These are phyloP conservation scores for Saccharomycopsis hybrid DNA, from an alignment of 1,139 yeast genomes.

Conservation along the genomic window DNA sequence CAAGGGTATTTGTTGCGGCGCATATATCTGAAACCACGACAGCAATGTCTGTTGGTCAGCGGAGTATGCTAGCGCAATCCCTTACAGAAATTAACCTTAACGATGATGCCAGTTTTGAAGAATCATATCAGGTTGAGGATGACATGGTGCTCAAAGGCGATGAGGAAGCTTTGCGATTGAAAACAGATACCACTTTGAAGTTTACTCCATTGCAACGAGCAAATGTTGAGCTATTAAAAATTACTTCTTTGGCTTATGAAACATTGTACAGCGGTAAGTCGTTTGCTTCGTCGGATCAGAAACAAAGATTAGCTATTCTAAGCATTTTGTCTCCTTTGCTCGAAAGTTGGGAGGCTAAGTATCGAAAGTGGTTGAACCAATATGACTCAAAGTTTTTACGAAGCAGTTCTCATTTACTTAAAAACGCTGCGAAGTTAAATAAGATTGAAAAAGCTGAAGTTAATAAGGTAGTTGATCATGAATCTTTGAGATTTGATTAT, in stretches of 20 bases:
- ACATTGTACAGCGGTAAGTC: conserved; percentile 60
- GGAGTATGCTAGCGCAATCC: conserved; percentile 64
- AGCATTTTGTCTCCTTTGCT: conserved; percentile 70
- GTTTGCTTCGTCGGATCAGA: conserved; percentile 43
- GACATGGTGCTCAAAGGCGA: conserved; percentile 30
- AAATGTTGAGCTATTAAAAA: conserved; percentile 69
- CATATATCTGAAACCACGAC: conserved; percentile 77
- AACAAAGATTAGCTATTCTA: conserved; percentile 66
- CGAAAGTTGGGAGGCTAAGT: conserved; percentile 70
- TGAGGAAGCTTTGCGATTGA: conserved; percentile 28
- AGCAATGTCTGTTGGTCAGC: conserved; percentile 62
- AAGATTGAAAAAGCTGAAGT: conserved; percentile 3
- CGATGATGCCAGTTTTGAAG: conserved; percentile 39
- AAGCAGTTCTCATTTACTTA: conserved; percentile 20
- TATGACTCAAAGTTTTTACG: conserved; percentile 22
- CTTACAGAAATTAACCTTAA: conserved; percentile 56
- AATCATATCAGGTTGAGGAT: conserved; percentile 23
- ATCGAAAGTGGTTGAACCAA: conserved; percentile 45
- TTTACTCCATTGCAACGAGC: conserved; percentile 70
- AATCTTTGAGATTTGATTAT: conserved; percentile 72
- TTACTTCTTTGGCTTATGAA: conserved; percentile 78
- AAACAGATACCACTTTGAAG: conserved; percentile 27
- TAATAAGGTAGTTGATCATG: conserved; percentile 51
- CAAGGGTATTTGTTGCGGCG: conserved; percentile 73
- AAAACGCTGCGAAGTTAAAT: conserved; percentile 9